Conservation (phyloP, 1,139 yeast species). For the Pichia sp. region DNA sequence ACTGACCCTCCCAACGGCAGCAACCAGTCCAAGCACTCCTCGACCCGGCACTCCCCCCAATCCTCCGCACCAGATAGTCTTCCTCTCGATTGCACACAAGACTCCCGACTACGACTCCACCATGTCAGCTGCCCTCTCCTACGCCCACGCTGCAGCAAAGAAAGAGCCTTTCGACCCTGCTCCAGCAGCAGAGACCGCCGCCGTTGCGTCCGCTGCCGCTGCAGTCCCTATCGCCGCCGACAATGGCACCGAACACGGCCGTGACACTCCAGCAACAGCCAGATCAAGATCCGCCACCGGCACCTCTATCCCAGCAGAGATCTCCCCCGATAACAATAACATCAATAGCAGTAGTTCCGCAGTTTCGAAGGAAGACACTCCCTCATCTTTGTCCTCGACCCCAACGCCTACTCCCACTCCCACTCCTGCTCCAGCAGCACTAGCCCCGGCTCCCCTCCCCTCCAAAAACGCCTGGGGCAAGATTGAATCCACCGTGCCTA, state of each 20-base stretch:
- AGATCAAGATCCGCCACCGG: background rate
- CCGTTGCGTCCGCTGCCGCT: background rate
- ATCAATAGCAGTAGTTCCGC: background rate
- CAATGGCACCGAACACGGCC: background rate
- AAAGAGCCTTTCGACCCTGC: constrained; percentile 15
- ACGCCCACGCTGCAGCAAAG: constrained; percentile 31
- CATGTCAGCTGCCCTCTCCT: constrained; percentile 24
- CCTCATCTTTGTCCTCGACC: background rate
- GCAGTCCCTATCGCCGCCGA: background rate
- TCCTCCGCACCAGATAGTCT: too few relatives aligned
- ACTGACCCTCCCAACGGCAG: too few relatives aligned
- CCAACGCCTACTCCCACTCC: background rate
- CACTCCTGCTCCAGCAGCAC: background rate
- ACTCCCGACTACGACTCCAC: background rate
- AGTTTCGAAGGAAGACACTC: background rate
- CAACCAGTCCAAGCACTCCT: too few relatives aligned
- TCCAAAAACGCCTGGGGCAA: constrained; percentile 67
- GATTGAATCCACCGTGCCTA: constrained; percentile 1
- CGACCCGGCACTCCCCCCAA: too few relatives aligned
- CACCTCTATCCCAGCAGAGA: background rate
- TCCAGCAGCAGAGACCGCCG: background rate
- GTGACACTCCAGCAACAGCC: background rate
- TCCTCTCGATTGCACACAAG: background rate
- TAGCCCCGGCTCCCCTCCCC: constrained; percentile 74
- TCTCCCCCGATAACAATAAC: background rate